Percentiles rank a stretch among this genome's conserved stretches.
Evolutionary conservation across 768 basidiomycete genomes (phyloP).

Genomic region (Lactifluus rugatus): DNA sequence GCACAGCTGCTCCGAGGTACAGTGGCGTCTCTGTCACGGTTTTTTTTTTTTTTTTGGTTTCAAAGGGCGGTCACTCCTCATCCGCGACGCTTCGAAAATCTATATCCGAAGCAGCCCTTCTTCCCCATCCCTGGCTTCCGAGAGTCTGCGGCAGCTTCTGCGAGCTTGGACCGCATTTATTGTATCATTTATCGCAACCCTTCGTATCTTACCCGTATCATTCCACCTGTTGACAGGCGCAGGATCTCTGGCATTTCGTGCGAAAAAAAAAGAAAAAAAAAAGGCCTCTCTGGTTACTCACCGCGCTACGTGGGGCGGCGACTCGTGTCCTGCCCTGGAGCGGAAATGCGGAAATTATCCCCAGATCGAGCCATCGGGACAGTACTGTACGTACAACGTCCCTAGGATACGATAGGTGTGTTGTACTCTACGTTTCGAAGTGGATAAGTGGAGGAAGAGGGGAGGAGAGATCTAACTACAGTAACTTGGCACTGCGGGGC

Average conservation of each 20-base stretch:
- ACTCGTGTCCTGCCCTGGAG: background rate
- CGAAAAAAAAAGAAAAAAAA: background rate
- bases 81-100: too few relatives aligned
- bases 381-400: slow-evolving; percentile 9
- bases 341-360: slow-evolving; percentile 1
- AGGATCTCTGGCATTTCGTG: background rate
- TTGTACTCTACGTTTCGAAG: background rate
- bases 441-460: background rate
- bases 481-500: background rate
- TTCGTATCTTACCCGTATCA: too few relatives aligned
- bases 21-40: too few relatives aligned
- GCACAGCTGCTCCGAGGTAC: too few relatives aligned
- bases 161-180: background rate
- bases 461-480: background rate
- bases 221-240: background rate
- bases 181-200: background rate
- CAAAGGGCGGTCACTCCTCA: too few relatives aligned
- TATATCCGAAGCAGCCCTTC: background rate
- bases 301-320: background rate
- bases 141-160: background rate
- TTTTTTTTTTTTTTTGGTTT: too few relatives aligned
- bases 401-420: background rate
- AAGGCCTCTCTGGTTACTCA: background rate
- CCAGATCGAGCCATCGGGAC: background rate
- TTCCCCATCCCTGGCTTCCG: background rate